Conservation (phyloP, 129 eudicot species). For the Chrysanthemum makinoi region DNA sequence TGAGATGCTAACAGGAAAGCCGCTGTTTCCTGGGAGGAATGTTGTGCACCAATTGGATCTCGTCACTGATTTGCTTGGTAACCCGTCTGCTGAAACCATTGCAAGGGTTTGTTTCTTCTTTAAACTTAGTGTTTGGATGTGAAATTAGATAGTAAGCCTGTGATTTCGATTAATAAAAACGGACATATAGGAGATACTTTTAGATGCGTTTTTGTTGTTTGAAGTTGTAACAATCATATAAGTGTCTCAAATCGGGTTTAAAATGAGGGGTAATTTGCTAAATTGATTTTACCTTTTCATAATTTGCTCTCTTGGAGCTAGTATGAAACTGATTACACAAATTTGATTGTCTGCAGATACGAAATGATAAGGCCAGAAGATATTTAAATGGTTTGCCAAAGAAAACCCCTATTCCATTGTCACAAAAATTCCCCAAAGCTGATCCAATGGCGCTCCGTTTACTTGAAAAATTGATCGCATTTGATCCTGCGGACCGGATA, state of each 20-base stretch:
- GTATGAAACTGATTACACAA: too few species aligned
- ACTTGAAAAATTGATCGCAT: conserved; percentile 78
- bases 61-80: conserved; percentile 82
- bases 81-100: conserved; percentile 73
- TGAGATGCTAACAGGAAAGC: conserved; percentile 78
- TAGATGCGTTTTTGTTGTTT: too few species aligned
- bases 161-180: too few species aligned
- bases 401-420: conserved; percentile 62
- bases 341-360: conserved; percentile 51
- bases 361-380: conserved; percentile 93
- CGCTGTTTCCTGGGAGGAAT: conserved; percentile 82
- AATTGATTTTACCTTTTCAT: too few species aligned
- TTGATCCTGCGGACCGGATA: conserved; percentile 81
- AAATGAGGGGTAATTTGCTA: too few species aligned
- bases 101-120: conserved; percentile 54
- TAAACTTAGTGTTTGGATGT: too few species aligned
- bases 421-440: conserved; percentile 70
- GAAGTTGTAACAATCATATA: too few species aligned
- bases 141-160: too few species aligned
- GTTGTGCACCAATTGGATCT: conserved; percentile 87
- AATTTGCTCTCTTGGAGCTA: too few species aligned
- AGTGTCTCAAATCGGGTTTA: too few species aligned
- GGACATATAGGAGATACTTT: too few species aligned
- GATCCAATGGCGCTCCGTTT: conserved; percentile 85
- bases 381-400: conserved; percentile 62